Percentiles rank a stretch among this genome's conserved stretches.
Evolutionary conservation across 2,329 filamentous ascomycete genomes (phyloP).

Genomic region (Cercospora sp.): DNA sequence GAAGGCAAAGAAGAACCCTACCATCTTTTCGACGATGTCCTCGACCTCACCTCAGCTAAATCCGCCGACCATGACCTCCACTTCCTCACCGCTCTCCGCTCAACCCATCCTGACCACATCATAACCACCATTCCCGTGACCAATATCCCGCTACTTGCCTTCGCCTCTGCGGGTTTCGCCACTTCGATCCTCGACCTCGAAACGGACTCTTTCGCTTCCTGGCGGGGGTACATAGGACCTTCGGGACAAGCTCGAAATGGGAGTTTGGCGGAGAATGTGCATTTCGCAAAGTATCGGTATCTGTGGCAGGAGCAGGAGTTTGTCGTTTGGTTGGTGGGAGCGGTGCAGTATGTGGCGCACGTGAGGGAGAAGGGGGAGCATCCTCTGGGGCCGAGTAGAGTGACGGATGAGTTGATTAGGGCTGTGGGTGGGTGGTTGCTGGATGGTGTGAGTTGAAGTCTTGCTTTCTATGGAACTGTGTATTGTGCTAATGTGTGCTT

Average conservation of each 20-base stretch:
- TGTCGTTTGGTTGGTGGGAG: constrained; percentile 41
- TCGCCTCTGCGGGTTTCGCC: constrained; percentile 46
- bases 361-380: constrained; percentile 40
- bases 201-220: constrained; percentile 41
- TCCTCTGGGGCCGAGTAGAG: constrained; percentile 37
- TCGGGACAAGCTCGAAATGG: constrained; percentile 37
- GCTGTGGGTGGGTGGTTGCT: constrained; percentile 36
- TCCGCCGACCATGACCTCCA: constrained; percentile 44
- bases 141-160: constrained; percentile 44
- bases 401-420: constrained; percentile 42
- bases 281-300: constrained; percentile 45
- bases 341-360: constrained; percentile 46
- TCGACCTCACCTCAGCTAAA: constrained; percentile 39
- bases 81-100: constrained; percentile 40
- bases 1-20: constrained; percentile 8
- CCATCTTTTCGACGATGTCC: constrained; percentile 42
- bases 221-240: constrained; percentile 40
- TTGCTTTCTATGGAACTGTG: too few relatives aligned
- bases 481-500: constrained; percentile 9
- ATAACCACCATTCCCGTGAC: constrained; percentile 41
- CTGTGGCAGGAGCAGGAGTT: constrained; percentile 43
- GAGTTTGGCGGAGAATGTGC: constrained; percentile 40
- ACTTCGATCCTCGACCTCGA: constrained; percentile 41
- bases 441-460: constrained; percentile 8
- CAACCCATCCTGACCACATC: constrained; percentile 41